These are phyloP conservation scores for Candida andamanensis DNA, from an alignment of 805 yeast species.

Conservation along the genomic window DNA sequence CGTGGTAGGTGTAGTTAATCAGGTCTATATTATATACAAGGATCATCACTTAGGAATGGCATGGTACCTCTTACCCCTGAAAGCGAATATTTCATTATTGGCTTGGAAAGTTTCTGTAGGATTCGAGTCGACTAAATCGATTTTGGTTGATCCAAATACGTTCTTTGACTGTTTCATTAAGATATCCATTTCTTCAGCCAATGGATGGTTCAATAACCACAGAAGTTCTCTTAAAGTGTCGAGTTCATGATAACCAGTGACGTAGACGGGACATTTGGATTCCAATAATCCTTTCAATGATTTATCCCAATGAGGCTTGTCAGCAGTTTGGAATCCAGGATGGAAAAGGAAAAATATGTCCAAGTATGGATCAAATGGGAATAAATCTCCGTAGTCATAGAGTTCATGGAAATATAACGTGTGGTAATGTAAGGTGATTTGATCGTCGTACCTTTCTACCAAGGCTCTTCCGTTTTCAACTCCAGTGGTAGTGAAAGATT, in stretches of 20 bases:
- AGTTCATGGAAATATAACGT: constrained; percentile 88
- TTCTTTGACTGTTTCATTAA: constrained; percentile 71
- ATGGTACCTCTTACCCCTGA: constrained; percentile 96
- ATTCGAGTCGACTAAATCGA: constrained; percentile 88
- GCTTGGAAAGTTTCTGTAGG: constrained; percentile 93
- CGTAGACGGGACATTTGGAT: constrained; percentile 86
- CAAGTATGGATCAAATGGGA: constrained; percentile 96
- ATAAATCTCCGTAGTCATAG: constrained; percentile 89
- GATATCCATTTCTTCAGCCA: constrained; percentile 68
- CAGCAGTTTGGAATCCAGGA: constrained; percentile 87
- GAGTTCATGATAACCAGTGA: constrained; percentile 80
- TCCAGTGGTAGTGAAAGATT: constrained; percentile 51
- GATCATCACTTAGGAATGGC: constrained; percentile 42
- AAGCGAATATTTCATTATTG: constrained; percentile 83
- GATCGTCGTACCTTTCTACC: constrained; percentile 67
- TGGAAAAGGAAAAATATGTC: constrained; percentile 93
- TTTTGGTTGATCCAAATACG: constrained; percentile 78
- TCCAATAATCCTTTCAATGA: constrained; percentile 83
- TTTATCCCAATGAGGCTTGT: constrained; percentile 77
- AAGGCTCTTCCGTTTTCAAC: constrained; percentile 56
- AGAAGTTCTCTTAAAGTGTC: constrained; percentile 68
- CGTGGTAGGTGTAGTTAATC: too few relatives aligned
- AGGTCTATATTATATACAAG: background rate
- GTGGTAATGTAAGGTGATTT: constrained; percentile 71
- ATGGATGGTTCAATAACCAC: constrained; percentile 62